A percentile compares a stretch with the other conserved stretches of the same genome.
phyloP scores from a whole-genome alignment of 495 filamentous ascomycete species.

The Hypoxylon perforatum region DNA sequence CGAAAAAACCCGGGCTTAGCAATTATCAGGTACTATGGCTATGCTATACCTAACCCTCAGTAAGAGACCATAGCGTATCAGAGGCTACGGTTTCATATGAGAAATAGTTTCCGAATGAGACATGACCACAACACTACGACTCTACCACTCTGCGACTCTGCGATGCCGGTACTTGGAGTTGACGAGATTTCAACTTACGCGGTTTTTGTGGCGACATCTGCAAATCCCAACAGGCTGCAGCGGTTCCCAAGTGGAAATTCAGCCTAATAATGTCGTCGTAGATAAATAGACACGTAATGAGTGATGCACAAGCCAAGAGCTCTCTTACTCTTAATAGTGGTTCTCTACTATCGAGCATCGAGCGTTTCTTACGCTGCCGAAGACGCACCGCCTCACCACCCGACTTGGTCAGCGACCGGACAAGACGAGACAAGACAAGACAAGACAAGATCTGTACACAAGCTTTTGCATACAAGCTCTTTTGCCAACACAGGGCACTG shows the following conservation, averaged over 20 bases:
- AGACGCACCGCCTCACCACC: constrained; percentile 1
- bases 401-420: not conserved
- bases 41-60: not conserved
- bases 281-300: constrained; percentile 20
- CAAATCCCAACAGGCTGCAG: not conserved
- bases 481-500: too few relatives aligned
- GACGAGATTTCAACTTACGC: not conserved
- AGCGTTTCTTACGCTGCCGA: not conserved
- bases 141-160: not conserved
- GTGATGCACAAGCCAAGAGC: constrained; percentile 29
- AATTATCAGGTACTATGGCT: not conserved
- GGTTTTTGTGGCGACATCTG: not conserved
- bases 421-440: not conserved
- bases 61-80: constrained; percentile 24
- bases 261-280: not conserved
- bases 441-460: too few relatives aligned
- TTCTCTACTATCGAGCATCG: constrained; percentile 7
- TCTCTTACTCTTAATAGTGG: constrained; percentile 19
- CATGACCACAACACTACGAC: not conserved
- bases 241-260: not conserved
- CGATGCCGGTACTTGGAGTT: not conserved
- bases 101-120: constrained; percentile 5
- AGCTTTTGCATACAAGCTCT: too few relatives aligned
- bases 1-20: constrained; percentile 22
- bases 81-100: constrained; percentile 19